Percentiles rank a stretch among this genome's conserved stretches.
phyloP scores from a whole-genome alignment of 768 basidiomycete species.

The Leccinum obscurum region DNA sequence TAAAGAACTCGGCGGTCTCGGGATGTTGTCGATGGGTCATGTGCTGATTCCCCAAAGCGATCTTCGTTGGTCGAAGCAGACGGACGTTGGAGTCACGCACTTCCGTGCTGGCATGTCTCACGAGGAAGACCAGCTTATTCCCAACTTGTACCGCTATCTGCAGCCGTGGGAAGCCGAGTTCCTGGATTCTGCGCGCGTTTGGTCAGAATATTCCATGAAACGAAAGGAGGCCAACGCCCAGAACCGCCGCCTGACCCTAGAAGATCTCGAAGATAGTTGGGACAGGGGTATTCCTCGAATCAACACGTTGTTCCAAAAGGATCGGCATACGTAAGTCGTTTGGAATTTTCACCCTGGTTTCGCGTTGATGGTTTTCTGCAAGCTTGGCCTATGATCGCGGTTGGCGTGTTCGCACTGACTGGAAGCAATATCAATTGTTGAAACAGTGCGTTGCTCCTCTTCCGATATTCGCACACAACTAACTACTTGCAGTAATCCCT shows the following conservation, averaged over 20 bases:
- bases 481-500: conserved; percentile 72
- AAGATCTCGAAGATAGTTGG: conserved; percentile 98
- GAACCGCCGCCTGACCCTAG: conserved; percentile 93
- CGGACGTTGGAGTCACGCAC: conserved; percentile 95
- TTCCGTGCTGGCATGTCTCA: conserved; percentile 99
- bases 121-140: conserved; percentile 92
- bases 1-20: conserved; percentile 97
- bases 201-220: conserved; percentile 99
- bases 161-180: conserved; percentile 99
- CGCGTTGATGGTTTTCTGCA: conserved; percentile 1
- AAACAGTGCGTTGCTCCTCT: conserved; percentile 64
- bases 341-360: not conserved
- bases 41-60: conserved; percentile 98
- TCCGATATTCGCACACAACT: conserved; percentile 6
- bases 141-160: conserved; percentile 94
- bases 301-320: conserved; percentile 99
- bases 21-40: conserved; percentile 99
- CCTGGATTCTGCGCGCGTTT: conserved; percentile 96
- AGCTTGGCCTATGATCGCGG: conserved; percentile 97
- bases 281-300: conserved; percentile 98
- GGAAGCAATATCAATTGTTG: conserved; percentile 94
- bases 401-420: conserved; percentile 97
- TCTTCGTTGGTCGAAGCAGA: conserved; percentile 97
- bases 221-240: conserved; percentile 99
- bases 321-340: conserved; percentile 77